A percentile compares a stretch with the other conserved stretches of the same genome.
Conservation (phyloP, 352 stramenopile genomes). For the Phytophthora agathidicida region DNA sequence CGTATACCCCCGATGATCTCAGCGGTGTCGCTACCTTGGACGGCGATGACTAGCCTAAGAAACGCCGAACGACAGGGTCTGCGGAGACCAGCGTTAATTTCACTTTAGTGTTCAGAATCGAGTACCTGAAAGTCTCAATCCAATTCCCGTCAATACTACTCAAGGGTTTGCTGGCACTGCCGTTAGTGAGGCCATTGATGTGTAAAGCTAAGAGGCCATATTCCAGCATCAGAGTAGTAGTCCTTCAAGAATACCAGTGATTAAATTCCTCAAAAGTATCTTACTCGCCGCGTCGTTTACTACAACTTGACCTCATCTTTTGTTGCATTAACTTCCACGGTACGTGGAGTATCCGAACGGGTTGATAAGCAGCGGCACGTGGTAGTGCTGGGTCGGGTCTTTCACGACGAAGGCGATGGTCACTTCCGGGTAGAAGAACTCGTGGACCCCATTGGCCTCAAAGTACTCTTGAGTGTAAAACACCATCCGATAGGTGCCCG, state of each 20-base stretch:
- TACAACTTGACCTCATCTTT: neutral
- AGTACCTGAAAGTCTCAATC: no score
- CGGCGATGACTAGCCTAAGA: constrained; percentile 15
- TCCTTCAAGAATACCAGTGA: no score
- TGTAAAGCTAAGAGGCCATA: no score
- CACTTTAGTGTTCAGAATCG: no score
- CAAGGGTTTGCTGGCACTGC: no score
- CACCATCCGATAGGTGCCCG: constrained; percentile 78
- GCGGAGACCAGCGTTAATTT: no score
- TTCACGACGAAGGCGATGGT: constrained; percentile 82
- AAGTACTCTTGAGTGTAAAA: constrained; percentile 89
- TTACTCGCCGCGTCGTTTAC: no score
- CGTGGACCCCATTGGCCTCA: constrained; percentile 52
- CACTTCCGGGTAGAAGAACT: constrained; percentile 91
- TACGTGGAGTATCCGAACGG: constrained; percentile 92
- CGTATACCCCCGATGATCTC: constrained; percentile 51
- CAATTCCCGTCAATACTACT: no score
- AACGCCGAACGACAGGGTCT: no score
- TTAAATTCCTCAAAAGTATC: no score
- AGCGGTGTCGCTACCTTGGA: constrained; percentile 30
- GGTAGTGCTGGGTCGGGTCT: constrained; percentile 80
- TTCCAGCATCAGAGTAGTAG: no score
- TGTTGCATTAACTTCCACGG: constrained; percentile 74
- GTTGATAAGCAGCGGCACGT: constrained; percentile 90
- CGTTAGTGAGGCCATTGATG: no score